phyloP scores from a whole-genome alignment of 306 rosid species.

The Boehmeria nivea region DNA sequence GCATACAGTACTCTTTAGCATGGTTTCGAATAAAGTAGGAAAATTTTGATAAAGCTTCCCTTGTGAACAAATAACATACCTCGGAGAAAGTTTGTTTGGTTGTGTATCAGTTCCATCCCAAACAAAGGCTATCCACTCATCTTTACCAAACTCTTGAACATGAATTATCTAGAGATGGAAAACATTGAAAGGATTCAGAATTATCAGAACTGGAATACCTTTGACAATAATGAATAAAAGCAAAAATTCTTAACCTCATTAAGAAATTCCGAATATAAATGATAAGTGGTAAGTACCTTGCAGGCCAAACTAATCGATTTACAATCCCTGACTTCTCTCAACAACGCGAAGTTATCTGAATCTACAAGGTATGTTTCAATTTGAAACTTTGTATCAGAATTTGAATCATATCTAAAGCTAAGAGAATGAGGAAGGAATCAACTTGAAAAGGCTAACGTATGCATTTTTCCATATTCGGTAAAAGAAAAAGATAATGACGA shows the following conservation, averaged over 20 bases:
- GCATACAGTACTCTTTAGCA: not conserved
- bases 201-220: conserved; percentile 17
- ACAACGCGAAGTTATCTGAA: conserved; percentile 22
- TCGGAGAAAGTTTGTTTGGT: conserved; percentile 33
- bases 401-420: not conserved
- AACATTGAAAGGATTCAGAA: conserved; percentile 13
- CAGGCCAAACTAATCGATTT: conserved; percentile 43
- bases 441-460: not conserved
- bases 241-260: not conserved
- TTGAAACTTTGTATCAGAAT: conserved; percentile 2
- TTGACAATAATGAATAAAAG: conserved; percentile 4
- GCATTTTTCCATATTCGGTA: not conserved
- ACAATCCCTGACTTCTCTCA: conserved; percentile 46
- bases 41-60: not conserved
- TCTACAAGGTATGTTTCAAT: conserved; percentile 37
- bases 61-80: conserved; percentile 30
- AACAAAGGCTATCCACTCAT: conserved; percentile 38
- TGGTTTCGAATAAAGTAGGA: not conserved
- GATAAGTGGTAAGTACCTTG: conserved; percentile 43
- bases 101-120: conserved; percentile 88
- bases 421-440: not conserved
- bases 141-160: conserved; percentile 30
- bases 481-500: not conserved
- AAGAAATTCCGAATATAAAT: not conserved
- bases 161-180: conserved; percentile 45